A percentile compares a stretch with the other conserved stretches of the same genome.
These are phyloP conservation scores for Exophiala mesophila DNA, from an alignment of 2,329 filamentous ascomycete species.

Conservation along the genomic window DNA sequence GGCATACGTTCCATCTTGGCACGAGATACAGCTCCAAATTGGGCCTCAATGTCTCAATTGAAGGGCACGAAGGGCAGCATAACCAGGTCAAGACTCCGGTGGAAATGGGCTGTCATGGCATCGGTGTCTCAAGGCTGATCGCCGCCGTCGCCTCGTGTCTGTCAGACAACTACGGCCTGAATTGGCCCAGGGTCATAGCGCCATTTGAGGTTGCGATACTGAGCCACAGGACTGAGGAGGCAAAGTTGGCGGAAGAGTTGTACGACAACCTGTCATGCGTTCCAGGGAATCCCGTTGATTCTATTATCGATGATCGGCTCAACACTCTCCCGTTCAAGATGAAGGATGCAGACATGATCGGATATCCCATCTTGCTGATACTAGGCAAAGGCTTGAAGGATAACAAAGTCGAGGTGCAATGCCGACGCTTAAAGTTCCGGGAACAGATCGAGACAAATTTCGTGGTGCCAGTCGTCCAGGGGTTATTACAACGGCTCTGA, in stretches of 20 bases:
- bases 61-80: constrained; percentile 14
- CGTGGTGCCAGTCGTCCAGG: constrained; percentile 45
- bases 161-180: constrained; percentile 67
- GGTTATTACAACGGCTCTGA: constrained; percentile 51
- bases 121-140: constrained; percentile 86
- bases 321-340: constrained; percentile 76
- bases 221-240: constrained; percentile 37
- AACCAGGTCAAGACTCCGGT: constrained; percentile 50
- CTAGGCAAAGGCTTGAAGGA: constrained; percentile 66
- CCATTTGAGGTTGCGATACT: constrained; percentile 75
- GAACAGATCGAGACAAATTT: constrained; percentile 52
- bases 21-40: constrained; percentile 80
- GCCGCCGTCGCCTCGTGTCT: constrained; percentile 76
- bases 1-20: constrained; percentile 91
- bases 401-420: constrained; percentile 68
- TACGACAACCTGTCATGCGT: constrained; percentile 55
- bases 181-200: constrained; percentile 82
- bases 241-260: constrained; percentile 51
- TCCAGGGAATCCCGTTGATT: constrained; percentile 47
- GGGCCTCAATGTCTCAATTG: constrained; percentile 49
- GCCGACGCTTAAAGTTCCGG: constrained; percentile 61
- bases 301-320: constrained; percentile 68
- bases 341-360: constrained; percentile 80
- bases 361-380: constrained; percentile 78
- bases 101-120: constrained; percentile 95